Percentiles rank a stretch among this genome's conserved stretches.
These are phyloP conservation scores for Melanopsichium pennsylvanicum DNA, from an alignment of 1,284 basidiomycete genomes.

Conservation along the genomic window DNA sequence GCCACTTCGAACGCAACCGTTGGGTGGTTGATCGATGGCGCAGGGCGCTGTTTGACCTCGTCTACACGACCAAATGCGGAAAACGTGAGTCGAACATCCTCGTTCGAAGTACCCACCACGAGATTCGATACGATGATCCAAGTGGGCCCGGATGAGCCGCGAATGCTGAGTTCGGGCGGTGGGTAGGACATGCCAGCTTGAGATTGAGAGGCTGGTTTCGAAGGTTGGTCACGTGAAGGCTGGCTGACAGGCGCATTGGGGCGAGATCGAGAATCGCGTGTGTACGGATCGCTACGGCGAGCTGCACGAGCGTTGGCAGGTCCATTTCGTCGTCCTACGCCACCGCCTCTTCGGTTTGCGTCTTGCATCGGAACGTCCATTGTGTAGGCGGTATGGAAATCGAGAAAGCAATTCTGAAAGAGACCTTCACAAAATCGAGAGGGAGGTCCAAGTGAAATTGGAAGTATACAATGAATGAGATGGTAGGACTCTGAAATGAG, in stretches of 20 bases:
- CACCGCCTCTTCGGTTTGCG: conserved; percentile 22
- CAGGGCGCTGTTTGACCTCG: conserved; percentile 49
- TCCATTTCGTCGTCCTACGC: conserved; percentile 5
- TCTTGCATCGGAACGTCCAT: conserved; percentile 39
- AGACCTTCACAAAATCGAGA: no score
- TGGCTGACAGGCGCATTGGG: conserved; percentile 7
- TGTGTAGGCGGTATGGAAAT: no score
- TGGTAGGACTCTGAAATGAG: no score
- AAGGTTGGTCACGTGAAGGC: conserved; percentile 1
- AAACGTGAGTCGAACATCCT: conserved; percentile 61
- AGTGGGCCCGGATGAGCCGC: conserved; percentile 56
- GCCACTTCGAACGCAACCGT: conserved; percentile 58
- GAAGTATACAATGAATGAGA: no score
- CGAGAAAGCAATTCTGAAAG: no score
- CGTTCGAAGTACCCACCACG: conserved; percentile 53
- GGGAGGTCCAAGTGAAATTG: no score
- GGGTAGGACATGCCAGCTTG: conserved; percentile 35
- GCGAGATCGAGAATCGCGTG: conserved; percentile 27
- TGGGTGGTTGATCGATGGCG: conserved; percentile 50
- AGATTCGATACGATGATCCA: conserved; percentile 62
- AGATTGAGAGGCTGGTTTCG: background rate
- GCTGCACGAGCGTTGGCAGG: conserved; percentile 18
- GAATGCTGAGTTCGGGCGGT: conserved; percentile 55
- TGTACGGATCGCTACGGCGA: conserved; percentile 43
- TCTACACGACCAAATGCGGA: conserved; percentile 53